Percentiles rank a stretch among this genome's conserved stretches.
These are phyloP conservation scores for Lactuca saligna DNA, from an alignment of 129 eudicot genomes.

Conservation along the genomic window DNA sequence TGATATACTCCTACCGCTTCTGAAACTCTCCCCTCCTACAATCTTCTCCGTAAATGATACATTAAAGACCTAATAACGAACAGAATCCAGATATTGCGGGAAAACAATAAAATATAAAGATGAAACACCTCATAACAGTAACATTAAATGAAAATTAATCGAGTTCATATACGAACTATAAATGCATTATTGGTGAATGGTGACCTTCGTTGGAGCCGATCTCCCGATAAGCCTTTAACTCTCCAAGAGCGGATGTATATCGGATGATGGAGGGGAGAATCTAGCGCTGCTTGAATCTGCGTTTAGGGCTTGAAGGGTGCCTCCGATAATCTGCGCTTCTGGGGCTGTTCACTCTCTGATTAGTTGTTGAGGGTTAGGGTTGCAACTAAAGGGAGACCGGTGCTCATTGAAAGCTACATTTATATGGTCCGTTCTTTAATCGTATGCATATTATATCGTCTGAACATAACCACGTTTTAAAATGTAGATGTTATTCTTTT, in stretches of 20 bases:
- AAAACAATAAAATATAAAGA: neutral
- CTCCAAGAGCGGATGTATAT: slow-evolving; percentile 4
- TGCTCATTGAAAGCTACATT: neutral
- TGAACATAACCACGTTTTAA: neutral
- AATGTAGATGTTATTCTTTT: too few species aligned
- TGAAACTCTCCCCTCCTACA: neutral
- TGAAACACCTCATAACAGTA: neutral
- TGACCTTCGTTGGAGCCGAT: slow-evolving; percentile 20
- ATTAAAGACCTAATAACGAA: neutral
- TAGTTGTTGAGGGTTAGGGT: slow-evolving; percentile 16
- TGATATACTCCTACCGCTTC: neutral
- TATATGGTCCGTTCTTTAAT: neutral
- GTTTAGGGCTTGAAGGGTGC: slow-evolving; percentile 16
- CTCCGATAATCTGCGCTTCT: slow-evolving; percentile 5
- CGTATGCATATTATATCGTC: neutral
- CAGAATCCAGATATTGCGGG: neutral
- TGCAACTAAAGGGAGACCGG: neutral
- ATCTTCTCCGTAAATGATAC: neutral
- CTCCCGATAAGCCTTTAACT: neutral
- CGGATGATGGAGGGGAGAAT: neutral
- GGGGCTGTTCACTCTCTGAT: slow-evolving; percentile 2
- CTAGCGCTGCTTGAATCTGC: slow-evolving; percentile 5
- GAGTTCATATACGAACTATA: neutral
- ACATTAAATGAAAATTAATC: neutral
- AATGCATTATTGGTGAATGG: slow-evolving; percentile 6